A percentile compares a stretch with the other conserved stretches of the same genome.
These are phyloP conservation scores for Phialocephala sp. DNA, from an alignment of 2,329 filamentous ascomycete species.

Conservation along the genomic window DNA sequence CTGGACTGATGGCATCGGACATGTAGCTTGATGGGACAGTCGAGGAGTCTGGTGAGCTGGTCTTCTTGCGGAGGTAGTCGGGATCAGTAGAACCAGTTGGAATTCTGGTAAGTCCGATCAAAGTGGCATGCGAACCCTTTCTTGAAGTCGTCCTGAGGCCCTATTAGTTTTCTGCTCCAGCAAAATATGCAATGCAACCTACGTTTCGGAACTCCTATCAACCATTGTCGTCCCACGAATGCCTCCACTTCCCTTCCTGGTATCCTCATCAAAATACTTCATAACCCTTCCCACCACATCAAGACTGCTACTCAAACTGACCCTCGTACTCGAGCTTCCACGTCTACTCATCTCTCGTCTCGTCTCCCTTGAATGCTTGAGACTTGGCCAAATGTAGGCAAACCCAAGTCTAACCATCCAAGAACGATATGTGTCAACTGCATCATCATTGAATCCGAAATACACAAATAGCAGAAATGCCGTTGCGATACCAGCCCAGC, in stretches of 20 bases:
- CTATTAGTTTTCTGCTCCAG: neutral
- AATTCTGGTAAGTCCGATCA: constrained; percentile 6
- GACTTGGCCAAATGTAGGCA: constrained; percentile 33
- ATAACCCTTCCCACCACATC: constrained; percentile 36
- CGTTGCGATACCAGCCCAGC: constrained; percentile 60
- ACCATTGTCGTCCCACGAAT: constrained; percentile 19
- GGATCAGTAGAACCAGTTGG: too few species aligned
- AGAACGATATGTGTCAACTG: constrained; percentile 55
- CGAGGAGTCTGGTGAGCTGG: neutral
- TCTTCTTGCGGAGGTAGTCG: neutral
- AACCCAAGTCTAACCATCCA: constrained; percentile 34
- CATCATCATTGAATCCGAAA: constrained; percentile 69
- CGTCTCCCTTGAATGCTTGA: constrained; percentile 26
- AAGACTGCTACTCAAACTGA: constrained; percentile 25
- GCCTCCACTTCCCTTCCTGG: constrained; percentile 22
- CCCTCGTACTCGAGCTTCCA: constrained; percentile 4
- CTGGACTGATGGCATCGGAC: constrained; percentile 13
- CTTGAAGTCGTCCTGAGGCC: constrained; percentile 6
- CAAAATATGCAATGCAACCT: neutral
- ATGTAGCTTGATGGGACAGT: neutral
- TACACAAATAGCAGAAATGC: constrained; percentile 64
- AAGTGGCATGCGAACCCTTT: constrained; percentile 15
- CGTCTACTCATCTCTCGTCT: constrained; percentile 5
- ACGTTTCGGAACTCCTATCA: neutral
- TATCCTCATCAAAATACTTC: constrained; percentile 34